These are phyloP conservation scores for Solanum etuberosum DNA, from an alignment of 257 asterid species.

Conservation along the genomic window DNA sequence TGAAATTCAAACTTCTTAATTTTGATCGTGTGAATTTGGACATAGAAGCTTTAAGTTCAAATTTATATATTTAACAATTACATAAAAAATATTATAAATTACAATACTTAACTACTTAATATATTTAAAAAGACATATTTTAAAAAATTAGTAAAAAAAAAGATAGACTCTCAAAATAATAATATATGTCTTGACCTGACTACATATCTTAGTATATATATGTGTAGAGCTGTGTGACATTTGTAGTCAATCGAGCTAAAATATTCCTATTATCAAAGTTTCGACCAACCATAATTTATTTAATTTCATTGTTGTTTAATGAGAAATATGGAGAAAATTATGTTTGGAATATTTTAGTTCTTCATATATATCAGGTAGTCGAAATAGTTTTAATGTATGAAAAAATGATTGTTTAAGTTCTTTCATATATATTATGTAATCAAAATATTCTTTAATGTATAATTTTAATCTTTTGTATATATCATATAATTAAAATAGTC, in stretches of 20 bases:
- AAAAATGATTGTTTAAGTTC: not conserved
- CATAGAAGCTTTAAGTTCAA: no score
- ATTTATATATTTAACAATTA: no score
- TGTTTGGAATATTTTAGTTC: not conserved
- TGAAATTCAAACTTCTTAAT: not conserved
- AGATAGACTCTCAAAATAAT: no score
- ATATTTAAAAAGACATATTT: no score
- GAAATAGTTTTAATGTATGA: not conserved
- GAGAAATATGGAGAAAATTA: not conserved
- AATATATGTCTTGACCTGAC: not conserved
- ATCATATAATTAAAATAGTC: not conserved
- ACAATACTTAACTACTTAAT: no score
- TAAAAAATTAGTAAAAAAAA: no score
- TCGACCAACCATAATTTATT: not conserved
- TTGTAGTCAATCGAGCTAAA: conserved; percentile 49
- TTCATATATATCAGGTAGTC: not conserved
- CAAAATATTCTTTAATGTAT: not conserved
- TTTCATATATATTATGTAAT: not conserved
- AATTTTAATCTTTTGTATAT: not conserved
- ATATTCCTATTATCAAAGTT: conserved; percentile 8
- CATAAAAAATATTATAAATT: no score
- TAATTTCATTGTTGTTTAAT: not conserved
- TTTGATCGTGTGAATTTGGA: no score
- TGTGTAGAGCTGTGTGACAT: conserved; percentile 67
- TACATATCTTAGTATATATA: conserved; percentile 14